Base-by-base conservation (phyloP, 345 rosid genomes). In the Cardiospermum halicacabum region DNA sequence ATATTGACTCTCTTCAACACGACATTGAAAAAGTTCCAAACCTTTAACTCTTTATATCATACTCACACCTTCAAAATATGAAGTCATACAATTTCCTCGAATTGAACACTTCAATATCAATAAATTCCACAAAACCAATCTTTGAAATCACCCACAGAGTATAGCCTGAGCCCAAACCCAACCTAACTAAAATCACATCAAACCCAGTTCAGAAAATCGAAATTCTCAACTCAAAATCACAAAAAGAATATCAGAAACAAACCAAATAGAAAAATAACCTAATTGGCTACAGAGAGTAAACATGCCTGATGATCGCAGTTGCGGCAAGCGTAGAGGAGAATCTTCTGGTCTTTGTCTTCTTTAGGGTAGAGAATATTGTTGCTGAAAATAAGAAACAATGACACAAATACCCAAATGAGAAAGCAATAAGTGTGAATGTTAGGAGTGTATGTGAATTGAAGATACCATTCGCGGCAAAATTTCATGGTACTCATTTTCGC, bases 391-490 rank as follows among this genome's bases (percentile, higher is more conserved):
- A 22, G 61, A 55, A 60, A 18, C 2, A 11, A 15, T 25, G 11
- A 36, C 31, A 49, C 13, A 1, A n/a, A n/a, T n/a, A n/a, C n/a
- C n/a, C n/a, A 27, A 3, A 37, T 47, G 24, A 18, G 0, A 6
- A 34, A 19, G 1, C 55, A 3, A 34, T 34, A 34, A 5, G 39
- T 4, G 39, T 47, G 19, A 7, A 47, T 5, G 19, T 5, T 3
- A 15, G 51, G 22, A 18, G 18, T 45, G 7, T 45, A 47, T 1
- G 10, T 27, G 19, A 28, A 48, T 43, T 48, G 12, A 36, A 45
- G n/a, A 59, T 48, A 89, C 96, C 96, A 89, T 77, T 89, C 96
- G 11, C 92, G 88, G 78, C 92, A 89, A 75, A 86, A 89, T 36
- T 89, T 89, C 92, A 86, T 89, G 5, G 96, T 86, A 84, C 92